A percentile compares a stretch with the other conserved stretches of the same genome.
These are phyloP conservation scores for Harringtonia lauricola DNA, from an alignment of 2,329 filamentous ascomycete genomes.

Conservation along the genomic window DNA sequence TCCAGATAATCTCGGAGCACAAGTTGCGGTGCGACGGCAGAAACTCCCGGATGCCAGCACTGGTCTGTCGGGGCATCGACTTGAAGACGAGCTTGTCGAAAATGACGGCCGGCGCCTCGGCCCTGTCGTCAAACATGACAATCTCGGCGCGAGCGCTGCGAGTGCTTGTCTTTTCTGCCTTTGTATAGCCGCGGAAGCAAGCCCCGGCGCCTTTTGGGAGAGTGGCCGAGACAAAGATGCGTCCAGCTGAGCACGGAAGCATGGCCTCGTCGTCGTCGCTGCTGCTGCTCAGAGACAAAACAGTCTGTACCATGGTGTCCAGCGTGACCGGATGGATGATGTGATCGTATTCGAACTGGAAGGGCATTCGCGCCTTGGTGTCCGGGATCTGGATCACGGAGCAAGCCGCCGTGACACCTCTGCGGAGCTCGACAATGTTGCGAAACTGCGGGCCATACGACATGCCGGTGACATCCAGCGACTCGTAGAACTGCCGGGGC, in stretches of 20 bases:
- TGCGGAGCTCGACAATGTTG: conserved; percentile 26
- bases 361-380: conserved; percentile 41
- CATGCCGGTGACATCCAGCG: conserved; percentile 37
- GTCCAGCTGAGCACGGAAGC: conserved; percentile 35
- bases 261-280: conserved; percentile 25
- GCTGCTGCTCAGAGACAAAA: conserved; percentile 32
- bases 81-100: conserved; percentile 35
- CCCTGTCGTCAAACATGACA: conserved; percentile 26
- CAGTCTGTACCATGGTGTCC: conserved; percentile 43
- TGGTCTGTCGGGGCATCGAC: conserved; percentile 19
- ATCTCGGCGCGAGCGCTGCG: conserved; percentile 31
- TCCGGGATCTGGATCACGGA: conserved; percentile 32
- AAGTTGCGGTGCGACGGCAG: conserved; percentile 37
- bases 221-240: conserved; percentile 32
- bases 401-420: conserved; percentile 14
- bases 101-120: conserved; percentile 24
- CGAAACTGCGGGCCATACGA: conserved; percentile 39
- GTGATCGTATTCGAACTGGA: conserved; percentile 39
- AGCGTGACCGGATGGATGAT: conserved; percentile 47
- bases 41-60: conserved; percentile 22
- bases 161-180: conserved; percentile 20
- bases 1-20: conserved; percentile 37
- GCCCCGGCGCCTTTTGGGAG: conserved; percentile 20
- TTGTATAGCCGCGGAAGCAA: conserved; percentile 30
- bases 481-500: conserved; percentile 37